These are phyloP conservation scores for Uronychia setigera DNA, from an alignment of 73 alveolate species.

Conservation along the genomic window DNA sequence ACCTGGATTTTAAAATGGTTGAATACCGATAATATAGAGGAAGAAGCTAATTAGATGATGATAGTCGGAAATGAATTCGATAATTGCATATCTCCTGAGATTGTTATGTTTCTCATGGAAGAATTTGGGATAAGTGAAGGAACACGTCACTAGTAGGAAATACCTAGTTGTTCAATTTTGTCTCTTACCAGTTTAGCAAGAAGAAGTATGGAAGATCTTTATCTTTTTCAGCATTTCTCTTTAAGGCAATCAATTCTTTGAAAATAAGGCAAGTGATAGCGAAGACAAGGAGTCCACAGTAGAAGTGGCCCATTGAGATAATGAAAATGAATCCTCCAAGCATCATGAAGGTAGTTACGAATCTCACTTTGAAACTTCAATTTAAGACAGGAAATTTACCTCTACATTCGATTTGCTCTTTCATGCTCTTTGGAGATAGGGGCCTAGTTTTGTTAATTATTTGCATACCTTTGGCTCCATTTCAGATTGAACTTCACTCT, in stretches of 20 bases:
- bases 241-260: constrained; percentile 89
- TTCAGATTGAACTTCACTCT: not conserved
- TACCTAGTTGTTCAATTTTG: constrained; percentile 25
- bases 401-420: constrained; percentile 14
- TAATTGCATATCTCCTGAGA: constrained; percentile 20
- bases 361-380: constrained; percentile 65
- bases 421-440: constrained; percentile 17
- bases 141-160: constrained; percentile 57
- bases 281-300: constrained; percentile 79
- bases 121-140: constrained; percentile 8
- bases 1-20: not conserved
- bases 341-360: constrained; percentile 82
- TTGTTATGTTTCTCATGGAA: constrained; percentile 35
- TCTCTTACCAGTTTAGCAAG: constrained; percentile 78
- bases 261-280: constrained; percentile 61
- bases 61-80: constrained; percentile 64
- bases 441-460: not conserved
- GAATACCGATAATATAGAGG: constrained; percentile 76
- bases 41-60: constrained; percentile 85
- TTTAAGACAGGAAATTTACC: not conserved
- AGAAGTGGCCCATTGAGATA: constrained; percentile 89
- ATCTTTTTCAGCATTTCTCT: constrained; percentile 89
- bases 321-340: constrained; percentile 72
- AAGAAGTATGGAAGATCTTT: constrained; percentile 71
- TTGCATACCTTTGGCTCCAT: not conserved